Base-by-base conservation (phyloP, 495 filamentous ascomycete genomes). In the Cenococcum geophilum region DNA sequence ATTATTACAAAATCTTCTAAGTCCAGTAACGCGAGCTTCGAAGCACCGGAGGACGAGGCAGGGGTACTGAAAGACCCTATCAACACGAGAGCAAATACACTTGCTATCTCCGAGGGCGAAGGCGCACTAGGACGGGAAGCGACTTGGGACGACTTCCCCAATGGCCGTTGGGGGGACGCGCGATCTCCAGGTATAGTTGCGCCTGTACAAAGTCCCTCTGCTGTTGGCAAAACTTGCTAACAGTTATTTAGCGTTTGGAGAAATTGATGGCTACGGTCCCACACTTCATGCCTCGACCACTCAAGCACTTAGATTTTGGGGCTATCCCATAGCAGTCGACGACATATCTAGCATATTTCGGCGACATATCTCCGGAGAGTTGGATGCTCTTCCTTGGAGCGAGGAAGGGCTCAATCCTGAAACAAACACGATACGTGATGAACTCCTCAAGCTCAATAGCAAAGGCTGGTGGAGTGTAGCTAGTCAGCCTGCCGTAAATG, bases 61-160 rank as follows among this genome's bases (percentile, higher is more conserved):
- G 83, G 82, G 45, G 75, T 89, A 22, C 82, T 78, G 0, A 78
- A 79, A 6, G 83, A 80, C 49, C 72, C 77, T 1, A 74, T 84
- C 69, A 85, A 84, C 68, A 82, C 80, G 32, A 81, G 87, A 45
- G 86, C 86, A 50, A 91, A 89, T 66, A 92, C 91, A 4, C 82
- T 97, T 18, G 89, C 89, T 20, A 96, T 96, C 56, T 95, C 92
- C 0, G 91, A 96, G 77, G 92, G 92, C 3, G 84, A 92, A 64
- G 92, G 92, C 42, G 78, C 88, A n/a, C 80, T 96, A 12, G 93
- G 92, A 35, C 80, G 95, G 61, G 95, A 97, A 76, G 95, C 95
- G 22, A 97, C 93, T 5, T 98, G 93, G 93, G 93, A 98, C 71
- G 93, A 98, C 75, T 98, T 86, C 76, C 93, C 95, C 56, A 98